Evolutionary conservation across 23 red algal genomes (phyloP).

Genomic region (Gracilaria caudata): DNA sequence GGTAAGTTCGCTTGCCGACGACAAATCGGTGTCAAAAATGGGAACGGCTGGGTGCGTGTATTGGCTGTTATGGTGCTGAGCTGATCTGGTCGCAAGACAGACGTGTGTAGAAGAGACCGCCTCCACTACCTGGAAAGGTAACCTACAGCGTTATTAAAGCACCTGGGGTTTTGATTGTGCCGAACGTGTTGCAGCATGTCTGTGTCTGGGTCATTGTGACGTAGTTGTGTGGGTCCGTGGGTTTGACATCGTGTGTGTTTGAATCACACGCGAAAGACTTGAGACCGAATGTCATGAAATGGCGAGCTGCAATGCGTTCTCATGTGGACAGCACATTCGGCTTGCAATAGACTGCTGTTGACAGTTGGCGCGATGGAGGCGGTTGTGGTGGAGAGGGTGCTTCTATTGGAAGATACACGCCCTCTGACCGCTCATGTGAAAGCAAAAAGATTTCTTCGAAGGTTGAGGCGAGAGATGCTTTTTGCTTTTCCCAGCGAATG

Average conservation of each 20-base stretch:
- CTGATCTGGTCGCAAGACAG: background rate
- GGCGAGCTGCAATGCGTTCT: conserved; percentile 1
- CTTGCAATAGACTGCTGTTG: background rate
- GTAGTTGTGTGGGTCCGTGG: too few relatives aligned
- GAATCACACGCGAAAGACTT: background rate
- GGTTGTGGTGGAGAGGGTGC: background rate
- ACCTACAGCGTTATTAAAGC: background rate
- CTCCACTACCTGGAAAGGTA: background rate
- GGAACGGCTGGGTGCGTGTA: background rate
- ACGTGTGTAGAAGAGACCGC: background rate
- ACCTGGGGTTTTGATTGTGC: background rate
- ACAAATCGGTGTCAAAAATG: background rate
- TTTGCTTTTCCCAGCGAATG: background rate
- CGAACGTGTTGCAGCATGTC: background rate
- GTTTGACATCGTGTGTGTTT: background rate
- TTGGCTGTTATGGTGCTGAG: background rate
- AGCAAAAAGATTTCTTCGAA: background rate
- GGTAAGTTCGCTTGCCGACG: background rate
- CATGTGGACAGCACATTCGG: background rate
- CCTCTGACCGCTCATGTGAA: background rate
- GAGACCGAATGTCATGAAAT: background rate
- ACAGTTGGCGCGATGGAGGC: conserved; percentile 8
- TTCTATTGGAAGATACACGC: background rate
- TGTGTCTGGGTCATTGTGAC: background rate
- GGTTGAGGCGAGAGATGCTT: background rate